phyloP scores from a whole-genome alignment of 2,329 filamentous ascomycete genomes.

The Alternaria arbusti region DNA sequence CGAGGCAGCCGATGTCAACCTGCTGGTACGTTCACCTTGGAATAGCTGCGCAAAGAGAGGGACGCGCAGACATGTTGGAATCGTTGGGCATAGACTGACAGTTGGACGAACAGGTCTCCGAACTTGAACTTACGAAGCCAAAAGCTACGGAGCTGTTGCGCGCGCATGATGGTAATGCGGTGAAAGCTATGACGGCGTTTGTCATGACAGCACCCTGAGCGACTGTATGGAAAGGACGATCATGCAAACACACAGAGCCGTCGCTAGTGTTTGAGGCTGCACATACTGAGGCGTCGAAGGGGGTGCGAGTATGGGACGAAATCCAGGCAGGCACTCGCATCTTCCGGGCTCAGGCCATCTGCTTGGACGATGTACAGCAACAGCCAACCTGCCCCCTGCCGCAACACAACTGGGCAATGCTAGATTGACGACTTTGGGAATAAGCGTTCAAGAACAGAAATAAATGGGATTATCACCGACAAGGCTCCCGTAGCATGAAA shows the following conservation, averaged over 20 bases:
- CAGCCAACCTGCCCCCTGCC: not conserved
- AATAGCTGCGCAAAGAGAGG: conserved; percentile 15
- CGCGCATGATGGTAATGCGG: conserved; percentile 71
- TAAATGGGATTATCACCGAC: not conserved
- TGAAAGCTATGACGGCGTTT: conserved; percentile 71
- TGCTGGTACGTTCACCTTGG: conserved; percentile 64
- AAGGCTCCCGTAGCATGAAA: not conserved
- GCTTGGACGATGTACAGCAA: not conserved
- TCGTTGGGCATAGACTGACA: conserved; percentile 4
- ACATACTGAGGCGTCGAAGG: not conserved
- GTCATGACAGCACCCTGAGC: conserved; percentile 42
- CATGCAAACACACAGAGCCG: not conserved
- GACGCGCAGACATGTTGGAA: not conserved
- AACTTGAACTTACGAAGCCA: conserved; percentile 73
- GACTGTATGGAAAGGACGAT: not conserved
- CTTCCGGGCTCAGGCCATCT: too few relatives aligned
- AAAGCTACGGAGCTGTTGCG: conserved; percentile 79
- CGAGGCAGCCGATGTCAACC: conserved; percentile 71
- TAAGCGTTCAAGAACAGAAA: not conserved
- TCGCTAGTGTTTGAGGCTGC: not conserved
- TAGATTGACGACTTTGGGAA: not conserved
- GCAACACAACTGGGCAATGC: not conserved
- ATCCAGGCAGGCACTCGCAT: not conserved
- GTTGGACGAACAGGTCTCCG: conserved; percentile 56
- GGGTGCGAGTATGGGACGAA: too few relatives aligned